Percentiles rank a stretch among this genome's conserved stretches.
Evolutionary conservation across 306 rosid genomes (phyloP).

Genomic region (Canavalia ensiformis): DNA sequence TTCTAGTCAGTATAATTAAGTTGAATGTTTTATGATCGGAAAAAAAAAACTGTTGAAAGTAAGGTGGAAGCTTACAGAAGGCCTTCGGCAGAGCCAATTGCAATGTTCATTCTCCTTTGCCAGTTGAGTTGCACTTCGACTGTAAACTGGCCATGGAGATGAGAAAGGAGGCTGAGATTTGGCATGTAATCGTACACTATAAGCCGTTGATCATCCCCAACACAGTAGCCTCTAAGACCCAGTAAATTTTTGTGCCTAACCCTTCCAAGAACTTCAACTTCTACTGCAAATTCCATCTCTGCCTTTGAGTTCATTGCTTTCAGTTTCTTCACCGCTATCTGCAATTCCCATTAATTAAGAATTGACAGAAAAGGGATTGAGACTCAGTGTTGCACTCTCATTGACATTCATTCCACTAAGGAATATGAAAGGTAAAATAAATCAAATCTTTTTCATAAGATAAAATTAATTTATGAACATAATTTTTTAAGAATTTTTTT

Average conservation of each 20-base stretch:
- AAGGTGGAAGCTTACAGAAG: constrained; percentile 64
- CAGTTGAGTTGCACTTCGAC: constrained; percentile 72
- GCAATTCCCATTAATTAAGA: constrained; percentile 20
- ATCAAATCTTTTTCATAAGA: too few species aligned
- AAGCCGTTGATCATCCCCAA: constrained; percentile 80
- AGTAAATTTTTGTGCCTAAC: constrained; percentile 87
- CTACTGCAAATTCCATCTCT: constrained; percentile 96
- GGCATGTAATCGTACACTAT: constrained; percentile 96
- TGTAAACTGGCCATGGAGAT: constrained; percentile 83
- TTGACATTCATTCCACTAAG: neutral
- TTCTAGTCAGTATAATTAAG: neutral
- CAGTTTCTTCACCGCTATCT: constrained; percentile 96
- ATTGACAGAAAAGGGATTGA: neutral
- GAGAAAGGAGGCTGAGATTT: constrained; percentile 89
- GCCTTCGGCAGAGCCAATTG: constrained; percentile 88
- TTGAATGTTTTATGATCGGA: neutral
- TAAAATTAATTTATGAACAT: too few species aligned
- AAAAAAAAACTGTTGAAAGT: constrained; percentile 1
- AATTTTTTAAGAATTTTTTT: too few species aligned
- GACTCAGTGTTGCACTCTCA: neutral
- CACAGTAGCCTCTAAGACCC: constrained; percentile 85
- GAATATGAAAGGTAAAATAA: neutral
- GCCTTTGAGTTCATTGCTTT: constrained; percentile 90
- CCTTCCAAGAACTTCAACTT: constrained; percentile 94
- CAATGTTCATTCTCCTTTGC: constrained; percentile 81